A percentile compares a stretch with the other conserved stretches of the same genome.
Evolutionary conservation across 108 stramenopile genomes (phyloP).

Genomic region (Cylindrotheca fusiformis): DNA sequence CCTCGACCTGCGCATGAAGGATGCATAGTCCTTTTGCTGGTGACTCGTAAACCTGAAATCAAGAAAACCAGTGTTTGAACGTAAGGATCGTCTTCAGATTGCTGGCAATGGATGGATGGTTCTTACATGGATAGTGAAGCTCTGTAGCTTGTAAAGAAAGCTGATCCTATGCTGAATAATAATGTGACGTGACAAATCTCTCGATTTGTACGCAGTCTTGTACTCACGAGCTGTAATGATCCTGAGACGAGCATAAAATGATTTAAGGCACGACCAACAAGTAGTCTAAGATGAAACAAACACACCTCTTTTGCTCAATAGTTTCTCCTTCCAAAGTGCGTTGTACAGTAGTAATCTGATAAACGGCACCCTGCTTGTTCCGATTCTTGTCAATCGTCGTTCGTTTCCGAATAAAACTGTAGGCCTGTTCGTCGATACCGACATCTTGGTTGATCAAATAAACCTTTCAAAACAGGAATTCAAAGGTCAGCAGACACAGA

Average conservation of each 20-base stretch:
- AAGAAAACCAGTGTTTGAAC: slow-evolving; percentile 3
- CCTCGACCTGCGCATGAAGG: slow-evolving; percentile 75
- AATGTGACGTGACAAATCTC: slow-evolving; percentile 66
- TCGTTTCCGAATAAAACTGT: slow-evolving; percentile 79
- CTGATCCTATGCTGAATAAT: slow-evolving; percentile 72
- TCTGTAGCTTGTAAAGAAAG: slow-evolving; percentile 77
- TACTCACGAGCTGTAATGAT: slow-evolving; percentile 67
- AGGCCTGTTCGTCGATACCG: slow-evolving; percentile 39
- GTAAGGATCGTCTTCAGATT: not conserved
- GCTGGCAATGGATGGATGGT: not conserved
- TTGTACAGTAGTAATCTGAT: slow-evolving; percentile 75
- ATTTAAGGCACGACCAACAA: not conserved
- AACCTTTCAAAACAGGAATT: slow-evolving; percentile 8
- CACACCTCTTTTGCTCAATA: slow-evolving; percentile 68
- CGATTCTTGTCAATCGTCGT: slow-evolving; percentile 36
- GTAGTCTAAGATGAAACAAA: slow-evolving; percentile 38
- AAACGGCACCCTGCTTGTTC: slow-evolving; percentile 41
- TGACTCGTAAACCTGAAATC: slow-evolving; percentile 39
- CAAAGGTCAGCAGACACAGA: not conserved
- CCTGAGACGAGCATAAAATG: not conserved
- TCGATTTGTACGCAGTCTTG: slow-evolving; percentile 43
- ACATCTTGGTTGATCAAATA: slow-evolving; percentile 36
- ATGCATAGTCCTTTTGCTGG: slow-evolving; percentile 65
- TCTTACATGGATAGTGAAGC: slow-evolving; percentile 66
- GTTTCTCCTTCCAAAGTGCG: slow-evolving; percentile 47